Conservation (phyloP, 1,284 basidiomycete genomes). For the Rugiboletus extremiorientalis region DNA sequence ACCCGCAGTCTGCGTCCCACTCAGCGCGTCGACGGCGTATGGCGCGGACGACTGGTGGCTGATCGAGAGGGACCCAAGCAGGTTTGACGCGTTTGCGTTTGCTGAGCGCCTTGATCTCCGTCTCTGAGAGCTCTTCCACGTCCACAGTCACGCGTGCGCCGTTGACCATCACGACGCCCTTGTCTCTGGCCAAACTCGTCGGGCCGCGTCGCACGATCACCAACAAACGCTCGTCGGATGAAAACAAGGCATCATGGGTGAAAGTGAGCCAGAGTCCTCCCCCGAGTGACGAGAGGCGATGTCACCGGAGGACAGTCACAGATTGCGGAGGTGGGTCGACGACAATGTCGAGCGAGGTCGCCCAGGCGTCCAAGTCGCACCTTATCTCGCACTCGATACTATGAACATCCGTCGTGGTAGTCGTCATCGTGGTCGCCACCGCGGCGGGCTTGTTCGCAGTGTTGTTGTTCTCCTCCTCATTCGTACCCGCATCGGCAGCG, state of each 20-base stretch:
- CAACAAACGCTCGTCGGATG: slow-evolving; percentile 75
- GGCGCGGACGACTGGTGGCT: slow-evolving; percentile 78
- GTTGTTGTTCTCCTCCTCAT: slow-evolving; percentile 12
- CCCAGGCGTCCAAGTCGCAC: slow-evolving; percentile 94
- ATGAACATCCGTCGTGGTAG: slow-evolving; percentile 37
- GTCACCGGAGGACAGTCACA: slow-evolving; percentile 83
- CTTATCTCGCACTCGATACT: slow-evolving; percentile 91
- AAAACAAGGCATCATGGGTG: slow-evolving; percentile 79
- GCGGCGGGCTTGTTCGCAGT: not conserved
- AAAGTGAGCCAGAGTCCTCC: slow-evolving; percentile 97
- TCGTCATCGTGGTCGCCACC: too few relatives aligned
- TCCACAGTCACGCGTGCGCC: slow-evolving; percentile 88
- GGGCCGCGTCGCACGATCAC: slow-evolving; percentile 78
- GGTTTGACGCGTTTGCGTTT: slow-evolving; percentile 89
- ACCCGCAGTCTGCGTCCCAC: slow-evolving; percentile 49
- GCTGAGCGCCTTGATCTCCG: slow-evolving; percentile 82
- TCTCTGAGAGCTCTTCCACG: slow-evolving; percentile 85
- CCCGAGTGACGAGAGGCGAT: slow-evolving; percentile 83
- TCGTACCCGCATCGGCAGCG: slow-evolving; percentile 3
- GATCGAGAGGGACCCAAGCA: slow-evolving; percentile 86
- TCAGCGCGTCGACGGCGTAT: slow-evolving; percentile 68
- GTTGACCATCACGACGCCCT: slow-evolving; percentile 85
- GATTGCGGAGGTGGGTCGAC: slow-evolving; percentile 92
- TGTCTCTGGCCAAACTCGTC: slow-evolving; percentile 59
- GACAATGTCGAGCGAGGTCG: slow-evolving; percentile 82